Evolutionary conservation across 306 rosid genomes (phyloP), one percentile per base, ranked within the genome.

Genomic region (Lablab purpureus): DNA sequence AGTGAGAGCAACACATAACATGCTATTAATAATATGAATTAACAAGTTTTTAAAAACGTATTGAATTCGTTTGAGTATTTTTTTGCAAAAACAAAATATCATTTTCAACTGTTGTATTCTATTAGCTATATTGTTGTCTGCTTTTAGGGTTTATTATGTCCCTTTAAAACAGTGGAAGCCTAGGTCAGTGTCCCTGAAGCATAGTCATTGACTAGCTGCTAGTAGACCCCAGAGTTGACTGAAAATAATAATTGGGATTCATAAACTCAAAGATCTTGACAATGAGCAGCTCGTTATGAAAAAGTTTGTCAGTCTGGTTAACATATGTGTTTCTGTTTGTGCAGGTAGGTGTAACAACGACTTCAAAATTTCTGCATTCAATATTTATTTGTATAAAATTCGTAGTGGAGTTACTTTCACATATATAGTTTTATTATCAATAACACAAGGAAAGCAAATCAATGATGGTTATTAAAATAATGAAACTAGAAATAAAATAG

Each of bases 151-250:
- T 21, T 40, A 34, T 21, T 40, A 34, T 77, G 80, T 60, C 22
- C 66, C 75, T 41, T 17, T 25, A 32, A 63, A 18, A 6, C 73
- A 76, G 84, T 86, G 76, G 84, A 77, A 70, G 65, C 73, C 78
- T 73, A 84, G 12, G 78, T 73, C 15, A 59, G 78, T 73, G 59
- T 58, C 75, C 62, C 45, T 43, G 51, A 73, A 84, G 52, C 81
- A 80, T 70, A 74, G 84, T 74, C 45, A 84, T 80, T 21, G 76
- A 77, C 82, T 82, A 86, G 84, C 84, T 43, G 82, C 79, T 76
- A 60, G 84, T 84, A 58, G 84, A 84, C 83, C 88, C 84, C 78
- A 19, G 52, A 58, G 81, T 86, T 82, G 85, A 86, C 90, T 32
- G 49, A 4, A 46, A 30, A 76, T 62, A 55, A 85, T 78, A 58